A percentile compares a stretch with the other conserved stretches of the same genome.
These are phyloP conservation scores for Pseudogymnoascus sp. DNA, from an alignment of 2,329 filamentous ascomycete genomes.

Conservation along the genomic window DNA sequence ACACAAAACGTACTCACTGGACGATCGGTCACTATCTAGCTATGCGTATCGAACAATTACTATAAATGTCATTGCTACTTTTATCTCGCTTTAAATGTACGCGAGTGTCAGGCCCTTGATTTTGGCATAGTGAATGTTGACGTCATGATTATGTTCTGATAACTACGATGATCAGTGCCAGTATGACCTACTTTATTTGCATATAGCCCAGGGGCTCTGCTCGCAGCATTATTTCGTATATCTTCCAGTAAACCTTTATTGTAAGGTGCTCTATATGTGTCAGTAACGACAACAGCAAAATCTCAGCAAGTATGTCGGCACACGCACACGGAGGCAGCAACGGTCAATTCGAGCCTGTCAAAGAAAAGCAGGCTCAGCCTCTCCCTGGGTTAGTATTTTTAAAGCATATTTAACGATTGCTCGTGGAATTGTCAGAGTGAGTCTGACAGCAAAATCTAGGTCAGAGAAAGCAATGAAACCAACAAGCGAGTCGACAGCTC, in stretches of 20 bases:
- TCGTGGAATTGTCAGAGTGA: neutral
- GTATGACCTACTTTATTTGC: neutral
- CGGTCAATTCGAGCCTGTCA: constrained; percentile 6
- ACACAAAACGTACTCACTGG: neutral
- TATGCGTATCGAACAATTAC: neutral
- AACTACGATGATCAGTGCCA: neutral
- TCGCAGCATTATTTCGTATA: neutral
- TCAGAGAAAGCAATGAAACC: constrained; percentile 6
- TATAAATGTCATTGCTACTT: neutral
- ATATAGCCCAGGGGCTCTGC: too few species aligned
- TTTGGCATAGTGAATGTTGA: neutral
- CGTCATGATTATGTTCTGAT: neutral
- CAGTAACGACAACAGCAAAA: neutral
- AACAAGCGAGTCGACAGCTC: constrained; percentile 8
- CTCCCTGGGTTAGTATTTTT: constrained; percentile 6
- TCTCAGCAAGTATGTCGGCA: neutral
- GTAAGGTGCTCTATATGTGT: neutral
- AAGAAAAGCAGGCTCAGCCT: neutral
- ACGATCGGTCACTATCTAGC: neutral
- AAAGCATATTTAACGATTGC: neutral
- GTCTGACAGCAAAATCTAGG: neutral
- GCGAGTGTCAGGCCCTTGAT: neutral
- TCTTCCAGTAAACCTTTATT: neutral
- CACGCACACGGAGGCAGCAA: neutral
- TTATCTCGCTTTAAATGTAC: neutral